phyloP scores from a whole-genome alignment of 768 basidiomycete genomes.

The Amanita brunnescens region DNA sequence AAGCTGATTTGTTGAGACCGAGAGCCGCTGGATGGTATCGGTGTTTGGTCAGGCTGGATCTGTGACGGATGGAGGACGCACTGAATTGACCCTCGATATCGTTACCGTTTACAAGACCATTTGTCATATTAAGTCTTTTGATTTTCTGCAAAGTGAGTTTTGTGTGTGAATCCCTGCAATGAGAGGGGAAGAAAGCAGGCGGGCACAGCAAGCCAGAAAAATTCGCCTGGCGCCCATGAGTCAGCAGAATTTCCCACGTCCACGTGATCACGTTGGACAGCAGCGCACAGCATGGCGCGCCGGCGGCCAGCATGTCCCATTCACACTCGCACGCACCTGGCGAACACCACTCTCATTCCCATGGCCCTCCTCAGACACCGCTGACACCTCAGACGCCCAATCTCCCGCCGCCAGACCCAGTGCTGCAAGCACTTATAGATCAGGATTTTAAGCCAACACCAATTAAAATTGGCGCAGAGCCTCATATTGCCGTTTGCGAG shows the following conservation, averaged over 20 bases:
- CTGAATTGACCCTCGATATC: conserved; percentile 73
- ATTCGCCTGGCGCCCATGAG: conserved; percentile 16
- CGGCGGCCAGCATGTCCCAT: conserved; percentile 46
- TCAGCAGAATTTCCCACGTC: conserved; percentile 8
- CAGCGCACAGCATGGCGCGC: not conserved
- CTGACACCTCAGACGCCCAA: conserved; percentile 26
- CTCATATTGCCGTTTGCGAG: conserved; percentile 49
- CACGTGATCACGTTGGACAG: conserved; percentile 5
- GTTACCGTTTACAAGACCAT: conserved; percentile 80
- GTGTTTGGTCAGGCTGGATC: conserved; percentile 5
- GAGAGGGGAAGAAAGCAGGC: conserved; percentile 24
- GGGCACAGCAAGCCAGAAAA: conserved; percentile 15
- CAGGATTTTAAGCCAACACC: conserved; percentile 55
- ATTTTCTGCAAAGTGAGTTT: not conserved
- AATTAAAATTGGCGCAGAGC: conserved; percentile 47
- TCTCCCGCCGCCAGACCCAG: conserved; percentile 55
- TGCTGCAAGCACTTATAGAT: conserved; percentile 70
- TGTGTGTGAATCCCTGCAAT: conserved; percentile 15
- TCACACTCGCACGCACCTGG: conserved; percentile 56
- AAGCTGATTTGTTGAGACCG: conserved; percentile 71
- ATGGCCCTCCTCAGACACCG: conserved; percentile 29
- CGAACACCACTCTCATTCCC: conserved; percentile 39
- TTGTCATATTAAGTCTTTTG: conserved; percentile 59
- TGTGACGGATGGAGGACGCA: conserved; percentile 25
- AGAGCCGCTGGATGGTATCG: conserved; percentile 49